A percentile compares a stretch with the other conserved stretches of the same genome.
phyloP scores from a whole-genome alignment of 495 filamentous ascomycete genomes.

The Aspergillus bridgeri region DNA sequence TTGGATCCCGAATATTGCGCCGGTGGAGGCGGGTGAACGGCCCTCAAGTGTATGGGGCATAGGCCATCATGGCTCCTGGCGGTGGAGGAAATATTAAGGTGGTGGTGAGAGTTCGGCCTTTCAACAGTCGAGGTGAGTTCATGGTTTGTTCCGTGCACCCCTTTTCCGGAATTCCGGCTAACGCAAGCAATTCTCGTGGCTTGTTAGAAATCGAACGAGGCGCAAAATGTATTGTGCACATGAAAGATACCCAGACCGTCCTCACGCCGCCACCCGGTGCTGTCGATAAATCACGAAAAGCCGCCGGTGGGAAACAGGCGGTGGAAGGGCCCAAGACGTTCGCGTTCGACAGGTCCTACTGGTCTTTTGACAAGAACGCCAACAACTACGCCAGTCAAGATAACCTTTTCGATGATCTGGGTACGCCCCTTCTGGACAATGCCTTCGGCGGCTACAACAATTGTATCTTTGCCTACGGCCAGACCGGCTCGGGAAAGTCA shows the following conservation, averaged over 20 bases:
- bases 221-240: slow-evolving; percentile 97
- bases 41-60: slow-evolving; percentile 36
- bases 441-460: slow-evolving; percentile 99
- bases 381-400: slow-evolving; percentile 87
- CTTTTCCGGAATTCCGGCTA: neutral
- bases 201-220: slow-evolving; percentile 74
- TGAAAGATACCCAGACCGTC: slow-evolving; percentile 89
- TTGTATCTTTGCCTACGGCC: slow-evolving; percentile 99
- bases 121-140: slow-evolving; percentile 78
- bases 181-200: slow-evolving; percentile 6
- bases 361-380: slow-evolving; percentile 87
- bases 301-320: slow-evolving; percentile 48
- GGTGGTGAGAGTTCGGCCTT: slow-evolving; percentile 91
- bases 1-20: slow-evolving; percentile 7
- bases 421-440: slow-evolving; percentile 90
- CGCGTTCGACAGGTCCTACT: slow-evolving; percentile 96
- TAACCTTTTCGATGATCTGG: slow-evolving; percentile 82
- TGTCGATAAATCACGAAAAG: slow-evolving; percentile 56
- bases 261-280: slow-evolving; percentile 70
- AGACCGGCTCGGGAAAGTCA: slow-evolving; percentile 97
- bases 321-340: slow-evolving; percentile 84
- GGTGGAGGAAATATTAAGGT: slow-evolving; percentile 99
- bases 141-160: neutral
- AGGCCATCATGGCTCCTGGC: slow-evolving; percentile 62
- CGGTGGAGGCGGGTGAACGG: slow-evolving; percentile 13